Conservation (phyloP, 495 filamentous ascomycete genomes). For the Cercophora scortea region DNA sequence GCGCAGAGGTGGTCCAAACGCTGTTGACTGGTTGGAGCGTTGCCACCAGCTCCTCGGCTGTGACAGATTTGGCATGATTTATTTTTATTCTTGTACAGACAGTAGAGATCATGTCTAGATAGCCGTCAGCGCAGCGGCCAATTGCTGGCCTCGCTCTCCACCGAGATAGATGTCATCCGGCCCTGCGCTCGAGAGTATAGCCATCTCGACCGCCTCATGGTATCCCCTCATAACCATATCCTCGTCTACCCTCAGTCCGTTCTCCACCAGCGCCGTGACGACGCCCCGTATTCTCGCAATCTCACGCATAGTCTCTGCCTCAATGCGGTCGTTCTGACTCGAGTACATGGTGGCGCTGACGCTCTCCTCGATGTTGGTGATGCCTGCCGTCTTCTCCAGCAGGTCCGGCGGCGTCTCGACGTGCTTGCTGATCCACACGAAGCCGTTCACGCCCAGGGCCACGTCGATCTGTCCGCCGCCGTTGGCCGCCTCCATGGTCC, state of each 20-base stretch:
- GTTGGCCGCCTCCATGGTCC: slow-evolving; percentile 61
- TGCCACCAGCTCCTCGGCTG: background rate
- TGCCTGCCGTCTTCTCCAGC: slow-evolving; percentile 37
- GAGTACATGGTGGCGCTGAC: slow-evolving; percentile 66
- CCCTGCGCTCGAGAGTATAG: slow-evolving; percentile 46
- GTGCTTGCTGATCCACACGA: slow-evolving; percentile 86
- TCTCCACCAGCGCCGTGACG: slow-evolving; percentile 70
- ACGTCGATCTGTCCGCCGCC: slow-evolving; percentile 73
- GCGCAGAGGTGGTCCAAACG: too few species aligned
- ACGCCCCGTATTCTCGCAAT: slow-evolving; percentile 76
- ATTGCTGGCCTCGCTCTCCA: slow-evolving; percentile 56
- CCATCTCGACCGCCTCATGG: slow-evolving; percentile 66
- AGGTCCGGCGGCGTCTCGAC: slow-evolving; percentile 43
- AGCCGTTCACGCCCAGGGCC: slow-evolving; percentile 89
- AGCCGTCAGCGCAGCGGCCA: slow-evolving; percentile 53
- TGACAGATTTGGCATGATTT: background rate
- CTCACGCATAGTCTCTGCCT: slow-evolving; percentile 68
- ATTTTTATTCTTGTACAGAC: background rate
- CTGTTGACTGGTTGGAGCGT: too few species aligned
- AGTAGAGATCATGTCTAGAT: background rate
- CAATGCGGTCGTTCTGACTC: slow-evolving; percentile 81
- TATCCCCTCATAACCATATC: slow-evolving; percentile 81
- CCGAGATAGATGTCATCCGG: slow-evolving; percentile 57
- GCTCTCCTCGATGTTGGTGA: slow-evolving; percentile 79
- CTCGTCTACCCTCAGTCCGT: slow-evolving; percentile 82